phyloP scores from a whole-genome alignment of 176 grass and related monocot genomes.

The Alloteropsis semialata region DNA sequence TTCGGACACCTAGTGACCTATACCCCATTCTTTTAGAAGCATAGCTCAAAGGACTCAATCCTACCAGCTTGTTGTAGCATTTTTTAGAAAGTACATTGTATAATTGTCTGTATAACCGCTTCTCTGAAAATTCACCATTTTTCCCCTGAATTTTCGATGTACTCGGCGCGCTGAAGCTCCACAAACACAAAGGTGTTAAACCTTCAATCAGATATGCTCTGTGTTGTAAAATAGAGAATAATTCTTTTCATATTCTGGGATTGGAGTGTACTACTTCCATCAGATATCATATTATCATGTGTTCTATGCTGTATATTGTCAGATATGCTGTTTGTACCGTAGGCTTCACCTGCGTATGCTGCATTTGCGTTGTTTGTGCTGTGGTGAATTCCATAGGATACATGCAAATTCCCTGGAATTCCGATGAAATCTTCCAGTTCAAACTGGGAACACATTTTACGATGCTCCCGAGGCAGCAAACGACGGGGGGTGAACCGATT shows the following conservation, averaged over 20 bases:
- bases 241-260: background rate
- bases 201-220: background rate
- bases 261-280: background rate
- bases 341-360: background rate
- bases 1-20: background rate
- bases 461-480: background rate
- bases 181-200: background rate
- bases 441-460: background rate
- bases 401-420: background rate
- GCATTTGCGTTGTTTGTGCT: background rate
- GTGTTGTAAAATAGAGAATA: background rate
- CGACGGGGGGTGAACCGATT: background rate
- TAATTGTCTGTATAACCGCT: constrained; percentile 18
- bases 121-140: constrained; percentile 16
- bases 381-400: background rate
- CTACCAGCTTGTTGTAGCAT: constrained; percentile 37
- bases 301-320: background rate
- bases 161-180: background rate
- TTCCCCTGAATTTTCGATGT: background rate
- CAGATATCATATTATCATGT: too few species aligned
- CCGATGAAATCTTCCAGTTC: background rate
- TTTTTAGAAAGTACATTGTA: constrained; percentile 44
- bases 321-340: background rate
- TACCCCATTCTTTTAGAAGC: constrained; percentile 51
- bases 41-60: constrained; percentile 25